Evolutionary conservation across 108 stramenopile genomes (phyloP), one percentile per base, ranked within the genome.

Genomic region (Skeletonema potamos): DNA sequence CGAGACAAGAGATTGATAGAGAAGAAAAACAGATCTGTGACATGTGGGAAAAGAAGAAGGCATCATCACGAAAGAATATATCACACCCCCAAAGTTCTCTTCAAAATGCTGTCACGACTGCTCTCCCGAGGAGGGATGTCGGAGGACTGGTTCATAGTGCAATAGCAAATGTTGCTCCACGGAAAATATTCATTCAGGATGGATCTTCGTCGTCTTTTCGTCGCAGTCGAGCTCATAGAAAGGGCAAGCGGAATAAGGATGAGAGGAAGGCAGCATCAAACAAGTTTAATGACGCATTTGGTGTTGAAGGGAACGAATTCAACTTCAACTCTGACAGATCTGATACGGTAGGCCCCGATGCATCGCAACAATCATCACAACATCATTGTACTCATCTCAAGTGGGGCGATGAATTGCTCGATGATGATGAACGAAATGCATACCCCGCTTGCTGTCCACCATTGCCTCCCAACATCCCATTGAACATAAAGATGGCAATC

Each of bases 351-450:
- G 48, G 7, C 48, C 18, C 22, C 22, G 22, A 51, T 22, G 8
- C 48, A 22, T 6, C 22, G 48, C 48, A 24, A 22, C 6, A 13
- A 8, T 22, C 48, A 22, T 51, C 48, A 9, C 18, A 22, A 9
- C 18, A 22, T 6, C 27, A 58, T 41, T 34, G 10, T 54, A n/a
- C 67, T n/a, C n/a, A 64, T 51, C 39, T 60, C 65, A 72, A 72
- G 46, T 79, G 78, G 78, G 78, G 78, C 6, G 72, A 79, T 39
- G 78, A 79, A 62, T 6, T 68, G 11, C 48, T 68, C 20, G 61
- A 68, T 0, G 66, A 62, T 7, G 17, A 79, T 36, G 71, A 79
- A 32, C 65, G 41, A 5, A 72, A 56, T n/a, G 57, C 37, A 13
- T 68, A 68, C 57, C 73, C 73, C 39, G 56, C 62, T 3, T 79